Conservation (phyloP, 83 land plant species). For the Thuja plicata region DNA sequence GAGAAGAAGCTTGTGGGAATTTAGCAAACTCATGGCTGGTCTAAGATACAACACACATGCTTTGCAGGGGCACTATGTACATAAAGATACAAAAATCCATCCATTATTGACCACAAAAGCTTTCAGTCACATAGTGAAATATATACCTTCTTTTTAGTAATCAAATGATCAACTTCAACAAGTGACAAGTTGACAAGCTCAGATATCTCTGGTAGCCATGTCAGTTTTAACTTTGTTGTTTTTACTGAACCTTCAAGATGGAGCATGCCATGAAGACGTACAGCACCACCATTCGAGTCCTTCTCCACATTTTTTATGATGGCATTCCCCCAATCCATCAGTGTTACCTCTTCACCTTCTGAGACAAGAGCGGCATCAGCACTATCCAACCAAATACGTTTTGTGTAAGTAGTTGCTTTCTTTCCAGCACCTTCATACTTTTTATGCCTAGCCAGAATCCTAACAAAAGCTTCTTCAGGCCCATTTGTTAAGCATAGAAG, state of each 20-base stretch:
- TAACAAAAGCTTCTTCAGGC: slow-evolving; percentile 79
- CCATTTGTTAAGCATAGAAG: slow-evolving; percentile 63
- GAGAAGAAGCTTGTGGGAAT: neutral
- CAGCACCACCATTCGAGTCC: slow-evolving; percentile 58
- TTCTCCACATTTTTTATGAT: slow-evolving; percentile 67
- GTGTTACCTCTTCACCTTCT: slow-evolving; percentile 84
- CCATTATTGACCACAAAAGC: neutral
- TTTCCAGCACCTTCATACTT: slow-evolving; percentile 88
- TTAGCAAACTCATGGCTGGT: neutral
- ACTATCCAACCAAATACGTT: slow-evolving; percentile 77
- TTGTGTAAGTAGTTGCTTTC: slow-evolving; percentile 82
- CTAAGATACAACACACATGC: neutral
- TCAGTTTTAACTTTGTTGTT: slow-evolving; percentile 89
- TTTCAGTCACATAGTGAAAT: neutral
- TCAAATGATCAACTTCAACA: slow-evolving; percentile 84
- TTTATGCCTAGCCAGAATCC: slow-evolving; percentile 81
- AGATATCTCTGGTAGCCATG: slow-evolving; percentile 83
- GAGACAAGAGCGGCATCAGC: slow-evolving; percentile 73
- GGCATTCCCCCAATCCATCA: slow-evolving; percentile 99
- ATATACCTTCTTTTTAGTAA: slow-evolving; percentile 91
- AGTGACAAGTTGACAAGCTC: slow-evolving; percentile 74
- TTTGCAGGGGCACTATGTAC: neutral
- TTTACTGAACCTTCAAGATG: slow-evolving; percentile 94
- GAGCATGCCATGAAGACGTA: slow-evolving; percentile 56
- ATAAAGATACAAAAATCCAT: neutral